These are phyloP conservation scores for Hericium rajendrae DNA, from an alignment of 768 basidiomycete species.

Conservation along the genomic window DNA sequence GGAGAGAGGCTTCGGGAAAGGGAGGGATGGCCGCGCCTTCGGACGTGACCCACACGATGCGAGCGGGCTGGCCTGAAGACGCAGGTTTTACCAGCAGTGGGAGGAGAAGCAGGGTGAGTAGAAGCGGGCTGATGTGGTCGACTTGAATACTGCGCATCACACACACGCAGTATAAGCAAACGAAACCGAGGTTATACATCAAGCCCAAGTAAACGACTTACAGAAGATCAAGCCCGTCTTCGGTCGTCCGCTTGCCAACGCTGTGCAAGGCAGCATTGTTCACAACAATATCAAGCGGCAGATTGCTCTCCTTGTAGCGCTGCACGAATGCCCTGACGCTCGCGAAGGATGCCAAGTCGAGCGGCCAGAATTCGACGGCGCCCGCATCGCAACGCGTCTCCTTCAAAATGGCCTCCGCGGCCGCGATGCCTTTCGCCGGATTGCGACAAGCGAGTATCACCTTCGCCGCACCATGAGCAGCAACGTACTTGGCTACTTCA, in stretches of 20 bases:
- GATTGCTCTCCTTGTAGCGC: background rate
- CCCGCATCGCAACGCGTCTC: background rate
- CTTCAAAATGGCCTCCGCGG: background rate
- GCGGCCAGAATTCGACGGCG: background rate
- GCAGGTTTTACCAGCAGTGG: background rate
- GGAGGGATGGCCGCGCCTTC: background rate
- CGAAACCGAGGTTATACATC: background rate
- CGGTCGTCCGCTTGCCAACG: background rate
- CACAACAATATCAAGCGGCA: background rate
- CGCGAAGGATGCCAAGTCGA: background rate
- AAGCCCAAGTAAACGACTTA: background rate
- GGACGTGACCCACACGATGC: background rate
- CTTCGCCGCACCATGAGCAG: background rate
- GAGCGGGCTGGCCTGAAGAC: background rate
- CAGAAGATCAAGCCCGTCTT: background rate
- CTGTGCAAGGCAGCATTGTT: background rate
- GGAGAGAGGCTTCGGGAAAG: background rate
- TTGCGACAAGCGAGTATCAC: background rate
- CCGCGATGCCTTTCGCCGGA: background rate
- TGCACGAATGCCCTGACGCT: background rate
- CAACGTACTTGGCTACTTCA: background rate
- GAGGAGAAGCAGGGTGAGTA: background rate
- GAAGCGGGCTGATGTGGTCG: background rate
- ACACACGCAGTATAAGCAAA: background rate
- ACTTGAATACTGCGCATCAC: background rate